Conservation (phyloP, 1,284 basidiomycete genomes). For the Papiliotrema fonsecae region DNA sequence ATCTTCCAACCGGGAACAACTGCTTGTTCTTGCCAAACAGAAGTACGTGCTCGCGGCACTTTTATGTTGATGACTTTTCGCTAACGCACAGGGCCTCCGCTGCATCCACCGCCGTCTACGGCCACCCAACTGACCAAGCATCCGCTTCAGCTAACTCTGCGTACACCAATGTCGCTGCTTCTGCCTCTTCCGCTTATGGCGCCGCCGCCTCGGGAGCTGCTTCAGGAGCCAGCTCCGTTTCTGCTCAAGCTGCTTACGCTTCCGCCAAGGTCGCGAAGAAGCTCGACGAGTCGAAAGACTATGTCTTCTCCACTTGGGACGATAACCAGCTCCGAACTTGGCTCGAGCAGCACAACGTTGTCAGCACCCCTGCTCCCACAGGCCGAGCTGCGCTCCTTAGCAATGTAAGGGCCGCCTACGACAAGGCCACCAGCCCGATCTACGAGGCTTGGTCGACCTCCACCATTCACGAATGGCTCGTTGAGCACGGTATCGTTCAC, state of each 20-base stretch:
- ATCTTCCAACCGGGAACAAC: constrained; percentile 68
- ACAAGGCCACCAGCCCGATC: constrained; percentile 57
- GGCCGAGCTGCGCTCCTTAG: constrained; percentile 63
- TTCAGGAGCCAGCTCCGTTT: constrained; percentile 32
- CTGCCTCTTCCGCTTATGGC: constrained; percentile 46
- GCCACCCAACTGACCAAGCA: constrained; percentile 51
- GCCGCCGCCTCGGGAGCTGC: constrained; percentile 47
- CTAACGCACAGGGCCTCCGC: constrained; percentile 45
- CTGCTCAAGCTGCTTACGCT: constrained; percentile 47
- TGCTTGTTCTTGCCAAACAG: constrained; percentile 69
- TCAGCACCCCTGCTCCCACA: constrained; percentile 62
- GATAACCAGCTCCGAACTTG: constrained; percentile 61
- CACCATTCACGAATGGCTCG: constrained; percentile 80
- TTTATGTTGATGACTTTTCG: neutral
- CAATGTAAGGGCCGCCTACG: constrained; percentile 65
- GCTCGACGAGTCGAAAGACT: constrained; percentile 74
- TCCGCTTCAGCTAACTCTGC: constrained; percentile 32
- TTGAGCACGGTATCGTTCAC: constrained; percentile 66
- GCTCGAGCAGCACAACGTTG: constrained; percentile 66
- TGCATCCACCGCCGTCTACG: constrained; percentile 56
- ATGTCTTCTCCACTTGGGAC: constrained; percentile 81
- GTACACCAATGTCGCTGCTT: constrained; percentile 23
- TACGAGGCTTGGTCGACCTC: constrained; percentile 83
- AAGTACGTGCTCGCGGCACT: constrained; percentile 51
- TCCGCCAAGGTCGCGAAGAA: constrained; percentile 50